Percentiles rank a stretch among this genome's conserved stretches.
Evolutionary conservation across 805 yeast species (phyloP).

Genomic region (Saccharomycopsis fermentans): DNA sequence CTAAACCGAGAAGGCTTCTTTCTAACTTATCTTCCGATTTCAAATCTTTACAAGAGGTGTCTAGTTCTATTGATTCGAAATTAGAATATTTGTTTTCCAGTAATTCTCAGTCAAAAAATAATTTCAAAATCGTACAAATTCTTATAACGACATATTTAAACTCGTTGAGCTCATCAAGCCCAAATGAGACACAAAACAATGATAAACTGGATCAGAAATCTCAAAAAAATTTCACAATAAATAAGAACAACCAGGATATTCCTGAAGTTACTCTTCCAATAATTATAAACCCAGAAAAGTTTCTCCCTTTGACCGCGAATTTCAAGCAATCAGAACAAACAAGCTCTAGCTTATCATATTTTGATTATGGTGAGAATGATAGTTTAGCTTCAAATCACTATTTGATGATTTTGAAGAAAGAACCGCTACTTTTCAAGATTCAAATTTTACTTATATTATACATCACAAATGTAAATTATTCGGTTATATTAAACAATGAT

Average conservation of each 20-base stretch:
- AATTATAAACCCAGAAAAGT: neutral
- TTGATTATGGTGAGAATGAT: neutral
- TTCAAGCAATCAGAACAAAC: neutral
- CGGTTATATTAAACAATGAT: constrained; percentile 3
- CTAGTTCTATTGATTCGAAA: neutral
- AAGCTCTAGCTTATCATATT: neutral
- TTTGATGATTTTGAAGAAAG: constrained; percentile 3
- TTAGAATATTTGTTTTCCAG: neutral
- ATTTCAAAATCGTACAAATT: neutral
- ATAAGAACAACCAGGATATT: neutral
- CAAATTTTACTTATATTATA: constrained; percentile 12
- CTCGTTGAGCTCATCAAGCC: neutral
- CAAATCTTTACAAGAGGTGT: neutral
- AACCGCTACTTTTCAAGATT: constrained; percentile 13
- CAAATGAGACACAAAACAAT: neutral
- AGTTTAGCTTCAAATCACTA: neutral
- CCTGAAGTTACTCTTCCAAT: neutral
- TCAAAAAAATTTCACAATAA: neutral
- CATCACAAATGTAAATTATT: constrained; percentile 15
- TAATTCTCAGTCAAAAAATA: neutral
- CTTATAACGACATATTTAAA: neutral
- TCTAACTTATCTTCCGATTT: neutral
- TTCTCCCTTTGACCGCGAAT: neutral
- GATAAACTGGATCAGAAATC: neutral
- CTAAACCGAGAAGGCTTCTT: too few species aligned